Conservation (phyloP, 1,284 basidiomycete genomes). For the Neonothopanus nambi region DNA sequence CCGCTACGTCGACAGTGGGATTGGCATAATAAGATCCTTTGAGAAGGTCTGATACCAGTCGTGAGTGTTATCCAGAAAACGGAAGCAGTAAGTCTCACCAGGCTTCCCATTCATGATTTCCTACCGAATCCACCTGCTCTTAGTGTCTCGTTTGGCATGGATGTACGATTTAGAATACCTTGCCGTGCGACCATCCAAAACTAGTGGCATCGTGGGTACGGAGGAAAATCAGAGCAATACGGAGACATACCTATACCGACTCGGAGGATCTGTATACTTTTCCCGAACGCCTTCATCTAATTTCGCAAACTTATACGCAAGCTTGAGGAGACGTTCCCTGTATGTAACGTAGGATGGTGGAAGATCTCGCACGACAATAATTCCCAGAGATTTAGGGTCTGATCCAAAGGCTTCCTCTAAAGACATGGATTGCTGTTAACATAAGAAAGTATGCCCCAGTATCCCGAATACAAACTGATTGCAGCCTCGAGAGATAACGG, state of each 20-base stretch:
- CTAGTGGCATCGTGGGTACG: constrained; percentile 35
- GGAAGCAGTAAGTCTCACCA: constrained; percentile 37
- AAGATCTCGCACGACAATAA: constrained; percentile 80
- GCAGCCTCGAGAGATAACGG: constrained; percentile 59
- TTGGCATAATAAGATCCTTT: constrained; percentile 96
- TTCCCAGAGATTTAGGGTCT: constrained; percentile 70
- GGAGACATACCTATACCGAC: constrained; percentile 62
- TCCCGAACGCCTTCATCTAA: constrained; percentile 67
- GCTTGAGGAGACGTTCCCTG: constrained; percentile 68
- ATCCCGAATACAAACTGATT: constrained; percentile 50
- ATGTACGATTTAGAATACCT: constrained; percentile 45
- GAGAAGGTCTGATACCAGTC: constrained; percentile 57
- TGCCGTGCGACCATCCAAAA: constrained; percentile 94
- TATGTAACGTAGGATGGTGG: constrained; percentile 63
- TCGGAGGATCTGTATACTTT: constrained; percentile 66
- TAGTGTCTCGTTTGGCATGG: neutral
- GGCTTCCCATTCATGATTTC: constrained; percentile 95
- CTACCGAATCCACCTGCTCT: constrained; percentile 31
- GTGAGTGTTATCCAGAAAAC: neutral
- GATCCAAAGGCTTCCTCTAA: constrained; percentile 82
- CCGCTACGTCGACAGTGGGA: constrained; percentile 66
- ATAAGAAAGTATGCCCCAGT: constrained; percentile 4
- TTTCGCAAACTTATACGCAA: constrained; percentile 74
- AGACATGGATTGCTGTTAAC: constrained; percentile 7
- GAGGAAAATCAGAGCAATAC: constrained; percentile 1